These are phyloP conservation scores for Naganishia sp. DNA, from an alignment of 1,284 basidiomycete genomes.

Conservation along the genomic window DNA sequence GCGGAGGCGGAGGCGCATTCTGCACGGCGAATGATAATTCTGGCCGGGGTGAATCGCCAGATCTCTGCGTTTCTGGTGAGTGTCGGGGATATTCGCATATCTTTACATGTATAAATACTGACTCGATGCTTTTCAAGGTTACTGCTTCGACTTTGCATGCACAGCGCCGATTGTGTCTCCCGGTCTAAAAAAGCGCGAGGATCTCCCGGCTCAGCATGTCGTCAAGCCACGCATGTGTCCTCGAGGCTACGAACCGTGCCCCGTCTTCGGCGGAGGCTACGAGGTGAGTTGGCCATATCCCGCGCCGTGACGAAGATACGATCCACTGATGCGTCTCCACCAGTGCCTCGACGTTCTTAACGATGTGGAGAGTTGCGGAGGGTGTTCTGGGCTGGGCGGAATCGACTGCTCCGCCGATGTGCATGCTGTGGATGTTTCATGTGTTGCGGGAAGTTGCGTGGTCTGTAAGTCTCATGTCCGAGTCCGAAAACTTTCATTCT, in stretches of 20 bases:
- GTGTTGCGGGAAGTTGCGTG: slow-evolving; percentile 3
- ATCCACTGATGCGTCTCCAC: neutral
- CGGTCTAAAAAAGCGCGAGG: neutral
- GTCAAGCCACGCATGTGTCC: slow-evolving; percentile 6
- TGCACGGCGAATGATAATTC: neutral
- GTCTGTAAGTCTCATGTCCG: neutral
- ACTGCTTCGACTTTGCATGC: slow-evolving; percentile 6
- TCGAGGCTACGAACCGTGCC: slow-evolving; percentile 8
- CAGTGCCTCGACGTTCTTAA: slow-evolving; percentile 21
- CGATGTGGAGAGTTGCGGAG: slow-evolving; percentile 17
- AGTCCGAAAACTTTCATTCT: neutral
- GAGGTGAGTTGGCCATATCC: slow-evolving; percentile 4
- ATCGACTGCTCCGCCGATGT: slow-evolving; percentile 13
- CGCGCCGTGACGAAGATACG: no score
- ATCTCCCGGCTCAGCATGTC: neutral
- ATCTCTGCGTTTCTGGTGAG: slow-evolving; percentile 22
- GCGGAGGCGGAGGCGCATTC: slow-evolving; percentile 1
- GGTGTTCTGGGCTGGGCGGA: slow-evolving; percentile 13
- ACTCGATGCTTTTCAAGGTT: neutral
- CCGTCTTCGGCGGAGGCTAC: slow-evolving; percentile 4
- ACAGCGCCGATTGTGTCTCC: slow-evolving; percentile 3
- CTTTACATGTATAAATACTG: no score
- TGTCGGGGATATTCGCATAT: no score
- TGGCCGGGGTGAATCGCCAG: neutral
- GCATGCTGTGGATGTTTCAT: neutral